Base-by-base conservation (phyloP, 768 basidiomycete genomes). In the Mycena belliarum region DNA sequence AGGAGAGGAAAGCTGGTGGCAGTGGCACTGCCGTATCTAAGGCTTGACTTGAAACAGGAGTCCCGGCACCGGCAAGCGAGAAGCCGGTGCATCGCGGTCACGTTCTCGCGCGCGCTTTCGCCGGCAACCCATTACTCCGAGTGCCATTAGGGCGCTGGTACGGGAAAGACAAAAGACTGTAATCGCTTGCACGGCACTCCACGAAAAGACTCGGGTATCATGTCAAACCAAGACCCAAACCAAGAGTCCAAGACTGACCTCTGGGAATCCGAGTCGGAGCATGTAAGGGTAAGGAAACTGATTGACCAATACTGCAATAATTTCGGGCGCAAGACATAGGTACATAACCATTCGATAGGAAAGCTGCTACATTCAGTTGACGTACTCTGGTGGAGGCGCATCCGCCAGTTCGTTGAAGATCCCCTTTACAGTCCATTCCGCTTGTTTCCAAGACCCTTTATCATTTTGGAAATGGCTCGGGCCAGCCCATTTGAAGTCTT, bases 331-430 rank as follows among this genome's bases (percentile, higher is more conserved):
- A n/a, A n/a, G n/a, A n/a, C n/a, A n/a, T n/a, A n/a, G n/a, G n/a
- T n/a, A n/a, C n/a, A 6, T 21, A 15, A 37, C 7, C 29, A 32
- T 32, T 14, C 15, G 21, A 20, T 40, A 40, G 38, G n/a, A n/a
- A n/a, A n/a, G n/a, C n/a, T n/a, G n/a, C n/a, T 4, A 20, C 18
- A 37, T 37, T 20, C 38, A 40, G 20, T 4, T 8, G 20, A 11
- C 57, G 28, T 51, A 65, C 55, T 55, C 59, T 57, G 54, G 68
- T 28, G 54, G 68, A 29, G 51, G 60, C 28, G 33, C 54, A 21
- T 58, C 55, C 25, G 53, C 60, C 6, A 61, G 23, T 16, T 57
- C 44, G 15, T 26, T 38, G 18, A 62, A 55, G 15, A 62, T 23
- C 8, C 55, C 52, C 1, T 57, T n/a, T 1, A 57, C 56, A 28